A percentile compares a stretch with the other conserved stretches of the same genome.
These are phyloP conservation scores for Penicillium frequentans DNA, from an alignment of 2,329 filamentous ascomycete genomes.

Conservation along the genomic window DNA sequence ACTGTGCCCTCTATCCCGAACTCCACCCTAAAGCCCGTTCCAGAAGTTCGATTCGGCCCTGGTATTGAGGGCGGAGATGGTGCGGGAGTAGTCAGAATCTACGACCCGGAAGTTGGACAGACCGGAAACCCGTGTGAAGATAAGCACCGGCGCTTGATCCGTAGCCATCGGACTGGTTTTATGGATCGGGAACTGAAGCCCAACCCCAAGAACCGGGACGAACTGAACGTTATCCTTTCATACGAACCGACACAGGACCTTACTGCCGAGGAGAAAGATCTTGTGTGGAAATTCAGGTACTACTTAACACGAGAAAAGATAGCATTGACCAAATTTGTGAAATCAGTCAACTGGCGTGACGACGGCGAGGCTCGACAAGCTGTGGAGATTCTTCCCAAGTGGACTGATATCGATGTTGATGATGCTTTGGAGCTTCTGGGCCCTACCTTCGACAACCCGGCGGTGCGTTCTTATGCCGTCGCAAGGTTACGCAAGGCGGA, in stretches of 20 bases:
- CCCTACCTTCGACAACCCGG: slow-evolving; percentile 83
- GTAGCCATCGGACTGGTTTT: slow-evolving; percentile 90
- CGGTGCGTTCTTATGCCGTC: slow-evolving; percentile 90
- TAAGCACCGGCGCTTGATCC: slow-evolving; percentile 88
- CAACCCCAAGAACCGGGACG: slow-evolving; percentile 92
- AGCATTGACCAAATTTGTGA: slow-evolving; percentile 94
- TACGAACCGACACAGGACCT: slow-evolving; percentile 90
- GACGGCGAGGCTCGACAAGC: slow-evolving; percentile 82
- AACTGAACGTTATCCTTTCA: slow-evolving; percentile 84
- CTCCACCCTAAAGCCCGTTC: slow-evolving; percentile 73
- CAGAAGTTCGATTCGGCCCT: slow-evolving; percentile 85
- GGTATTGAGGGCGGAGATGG: slow-evolving; percentile 72
- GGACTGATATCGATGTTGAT: slow-evolving; percentile 96
- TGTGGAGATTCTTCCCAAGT: slow-evolving; percentile 83
- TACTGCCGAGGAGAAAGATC: slow-evolving; percentile 87
- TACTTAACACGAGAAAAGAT: slow-evolving; percentile 90
- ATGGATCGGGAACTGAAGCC: slow-evolving; percentile 94
- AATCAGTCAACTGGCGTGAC: slow-evolving; percentile 94
- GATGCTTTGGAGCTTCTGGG: slow-evolving; percentile 93
- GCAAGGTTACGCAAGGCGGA: slow-evolving; percentile 88
- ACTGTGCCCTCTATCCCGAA: slow-evolving; percentile 64
- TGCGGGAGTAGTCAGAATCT: slow-evolving; percentile 71
- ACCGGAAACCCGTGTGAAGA: slow-evolving; percentile 91
- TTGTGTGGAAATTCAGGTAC: slow-evolving; percentile 97
- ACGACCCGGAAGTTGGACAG: slow-evolving; percentile 88